Percentiles rank a stretch among this genome's conserved stretches.
Conservation (phyloP, 2,329 filamentous ascomycete genomes). For the Dothistroma pini region DNA sequence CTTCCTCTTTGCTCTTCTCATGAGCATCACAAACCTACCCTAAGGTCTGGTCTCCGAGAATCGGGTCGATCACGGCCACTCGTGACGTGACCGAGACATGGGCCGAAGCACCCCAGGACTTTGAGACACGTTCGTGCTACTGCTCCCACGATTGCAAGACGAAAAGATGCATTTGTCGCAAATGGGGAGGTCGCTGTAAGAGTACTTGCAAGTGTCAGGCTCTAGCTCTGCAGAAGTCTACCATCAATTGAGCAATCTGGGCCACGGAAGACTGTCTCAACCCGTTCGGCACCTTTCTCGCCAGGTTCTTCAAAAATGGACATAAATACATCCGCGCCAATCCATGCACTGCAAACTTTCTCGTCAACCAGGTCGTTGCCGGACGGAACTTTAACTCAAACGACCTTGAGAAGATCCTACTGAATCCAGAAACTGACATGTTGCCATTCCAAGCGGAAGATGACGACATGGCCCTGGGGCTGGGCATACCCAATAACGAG, state of each 20-base stretch:
- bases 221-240: too few species aligned
- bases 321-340: not conserved
- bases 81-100: too few species aligned
- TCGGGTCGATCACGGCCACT: too few species aligned
- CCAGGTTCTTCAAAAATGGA: not conserved
- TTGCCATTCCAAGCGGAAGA: too few species aligned
- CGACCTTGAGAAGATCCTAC: not conserved
- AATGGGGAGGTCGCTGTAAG: conserved; percentile 1
- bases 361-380: not conserved
- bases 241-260: too few species aligned
- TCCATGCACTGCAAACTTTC: not conserved
- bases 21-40: too few species aligned
- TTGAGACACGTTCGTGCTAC: too few species aligned
- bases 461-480: not conserved
- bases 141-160: not conserved
- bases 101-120: too few species aligned
- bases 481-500: not conserved
- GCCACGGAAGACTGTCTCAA: not conserved
- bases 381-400: not conserved
- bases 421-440: too few species aligned
- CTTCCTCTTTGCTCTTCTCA: too few species aligned
- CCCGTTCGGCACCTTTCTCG: not conserved
- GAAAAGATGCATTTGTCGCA: not conserved
- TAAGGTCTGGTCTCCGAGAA: too few species aligned
- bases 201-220: not conserved